These are phyloP conservation scores for Backusella sp. DNA, from an alignment of 192 early-diverging fungal species.

Conservation along the genomic window DNA sequence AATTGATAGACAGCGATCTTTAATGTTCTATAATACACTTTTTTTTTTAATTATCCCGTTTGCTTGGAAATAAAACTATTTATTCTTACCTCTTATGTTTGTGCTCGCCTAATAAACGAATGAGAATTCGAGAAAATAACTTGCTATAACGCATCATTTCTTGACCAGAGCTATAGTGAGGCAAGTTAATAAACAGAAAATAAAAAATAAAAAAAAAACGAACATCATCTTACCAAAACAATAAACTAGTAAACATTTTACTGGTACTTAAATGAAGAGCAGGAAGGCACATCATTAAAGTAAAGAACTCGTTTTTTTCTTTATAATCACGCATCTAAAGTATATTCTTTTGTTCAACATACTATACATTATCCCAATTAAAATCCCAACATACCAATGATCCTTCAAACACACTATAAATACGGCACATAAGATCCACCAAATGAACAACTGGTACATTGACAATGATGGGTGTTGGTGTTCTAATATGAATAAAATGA, in stretches of 20 bases:
- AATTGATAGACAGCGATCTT: slow-evolving; percentile 42
- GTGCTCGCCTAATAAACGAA: slow-evolving; percentile 37
- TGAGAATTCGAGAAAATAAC: slow-evolving; percentile 32
- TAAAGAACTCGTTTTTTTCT: slow-evolving; percentile 49
- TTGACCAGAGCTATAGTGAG: slow-evolving; percentile 27
- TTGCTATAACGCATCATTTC: slow-evolving; percentile 30
- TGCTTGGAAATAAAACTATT: too few species aligned
- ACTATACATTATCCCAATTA: neutral
- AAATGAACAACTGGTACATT: slow-evolving; percentile 50
- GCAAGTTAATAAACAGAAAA: neutral
- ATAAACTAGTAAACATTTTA: slow-evolving; percentile 40
- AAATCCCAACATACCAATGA: slow-evolving; percentile 27
- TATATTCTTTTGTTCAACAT: neutral
- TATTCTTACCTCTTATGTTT: slow-evolving; percentile 31
- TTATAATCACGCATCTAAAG: slow-evolving; percentile 39
- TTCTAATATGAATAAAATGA: slow-evolving; percentile 31
- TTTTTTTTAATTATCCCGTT: neutral
- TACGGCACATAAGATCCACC: slow-evolving; percentile 46
- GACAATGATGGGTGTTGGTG: slow-evolving; percentile 38
- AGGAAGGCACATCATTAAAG: slow-evolving; percentile 45
- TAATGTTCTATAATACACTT: slow-evolving; percentile 20
- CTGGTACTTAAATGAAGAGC: slow-evolving; percentile 41
- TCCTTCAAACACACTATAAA: slow-evolving; percentile 43
- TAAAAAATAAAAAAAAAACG: neutral
- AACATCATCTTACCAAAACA: slow-evolving; percentile 38